phyloP scores from a whole-genome alignment of 352 stramenopile genomes.

The Phytophthora podocarpi region DNA sequence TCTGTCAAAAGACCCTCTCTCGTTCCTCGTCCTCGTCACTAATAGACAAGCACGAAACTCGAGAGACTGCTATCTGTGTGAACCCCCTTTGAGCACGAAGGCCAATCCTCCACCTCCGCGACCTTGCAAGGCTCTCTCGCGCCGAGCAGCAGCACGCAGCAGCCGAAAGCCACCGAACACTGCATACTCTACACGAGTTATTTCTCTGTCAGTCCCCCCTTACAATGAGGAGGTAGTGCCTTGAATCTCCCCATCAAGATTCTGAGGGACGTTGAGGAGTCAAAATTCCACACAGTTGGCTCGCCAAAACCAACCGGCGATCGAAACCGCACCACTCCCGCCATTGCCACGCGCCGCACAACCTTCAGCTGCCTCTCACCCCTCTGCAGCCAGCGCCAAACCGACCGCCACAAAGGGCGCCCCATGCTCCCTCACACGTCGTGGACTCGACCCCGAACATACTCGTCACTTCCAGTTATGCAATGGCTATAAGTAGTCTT shows the following conservation, averaged over 20 bases:
- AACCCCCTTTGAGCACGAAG: constrained; percentile 73
- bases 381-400: neutral
- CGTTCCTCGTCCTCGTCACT: neutral
- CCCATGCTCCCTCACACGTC: constrained; percentile 6
- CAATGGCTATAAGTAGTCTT: neutral
- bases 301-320: constrained; percentile 78
- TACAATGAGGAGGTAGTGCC: constrained; percentile 86
- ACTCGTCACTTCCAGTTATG: constrained; percentile 79
- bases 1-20: constrained; percentile 28
- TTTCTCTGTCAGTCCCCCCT: constrained; percentile 63
- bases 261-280: constrained; percentile 54
- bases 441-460: constrained; percentile 28
- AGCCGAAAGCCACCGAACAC: constrained; percentile 1
- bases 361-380: constrained; percentile 8
- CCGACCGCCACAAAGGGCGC: constrained; percentile 4
- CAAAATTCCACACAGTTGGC: constrained; percentile 44
- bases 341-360: constrained; percentile 1
- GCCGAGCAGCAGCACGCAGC: constrained; percentile 11
- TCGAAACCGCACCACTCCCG: constrained; percentile 10
- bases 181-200: constrained; percentile 3
- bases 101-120: constrained; percentile 61
- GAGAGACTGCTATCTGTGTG: constrained; percentile 47
- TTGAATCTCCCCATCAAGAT: constrained; percentile 84
- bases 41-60: neutral
- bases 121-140: constrained; percentile 50